Percentiles rank a stretch among this genome's conserved stretches.
These are phyloP conservation scores for Austroboletus eburneus DNA, from an alignment of 768 basidiomycete species.

Conservation along the genomic window DNA sequence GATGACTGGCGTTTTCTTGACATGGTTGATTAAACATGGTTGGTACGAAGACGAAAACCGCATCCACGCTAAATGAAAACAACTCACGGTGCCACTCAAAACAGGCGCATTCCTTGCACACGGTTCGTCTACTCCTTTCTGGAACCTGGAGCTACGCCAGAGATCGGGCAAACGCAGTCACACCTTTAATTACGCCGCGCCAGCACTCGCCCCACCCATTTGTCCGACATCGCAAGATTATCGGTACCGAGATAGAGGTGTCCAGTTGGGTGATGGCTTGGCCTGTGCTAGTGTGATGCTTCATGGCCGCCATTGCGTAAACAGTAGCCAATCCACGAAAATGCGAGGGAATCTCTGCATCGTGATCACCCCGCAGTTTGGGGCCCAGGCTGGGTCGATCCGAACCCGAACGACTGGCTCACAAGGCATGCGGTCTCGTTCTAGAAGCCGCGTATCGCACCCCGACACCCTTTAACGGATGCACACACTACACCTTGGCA, in stretches of 20 bases:
- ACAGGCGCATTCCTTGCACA: conserved; percentile 7
- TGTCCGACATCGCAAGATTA: conserved; percentile 11
- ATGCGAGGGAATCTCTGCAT: conserved; percentile 8
- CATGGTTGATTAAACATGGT: conserved; percentile 13
- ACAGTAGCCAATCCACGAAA: conserved; percentile 16
- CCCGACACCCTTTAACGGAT: conserved; percentile 12
- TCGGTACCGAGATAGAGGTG: conserved; percentile 25
- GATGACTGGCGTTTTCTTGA: conserved; percentile 13
- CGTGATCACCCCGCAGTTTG: conserved; percentile 30
- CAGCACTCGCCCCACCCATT: conserved; percentile 7
- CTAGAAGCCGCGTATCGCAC: conserved; percentile 23
- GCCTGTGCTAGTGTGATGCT: conserved; percentile 8
- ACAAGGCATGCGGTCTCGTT: conserved; percentile 15
- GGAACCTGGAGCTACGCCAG: conserved; percentile 6
- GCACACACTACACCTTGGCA: conserved; percentile 11
- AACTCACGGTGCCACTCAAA: conserved; percentile 11
- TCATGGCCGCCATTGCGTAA: conserved; percentile 18
- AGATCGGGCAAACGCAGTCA: conserved; percentile 16
- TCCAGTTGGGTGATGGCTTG: background rate
- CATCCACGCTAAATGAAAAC: conserved; percentile 11
- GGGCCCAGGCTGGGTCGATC: conserved; percentile 23
- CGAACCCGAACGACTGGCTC: conserved; percentile 14
- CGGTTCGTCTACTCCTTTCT: conserved; percentile 4
- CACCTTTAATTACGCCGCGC: conserved; percentile 11
- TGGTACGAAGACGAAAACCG: background rate